Base-by-base conservation (phyloP, 2,329 filamentous ascomycete species). In the Aspergillus niger region DNA sequence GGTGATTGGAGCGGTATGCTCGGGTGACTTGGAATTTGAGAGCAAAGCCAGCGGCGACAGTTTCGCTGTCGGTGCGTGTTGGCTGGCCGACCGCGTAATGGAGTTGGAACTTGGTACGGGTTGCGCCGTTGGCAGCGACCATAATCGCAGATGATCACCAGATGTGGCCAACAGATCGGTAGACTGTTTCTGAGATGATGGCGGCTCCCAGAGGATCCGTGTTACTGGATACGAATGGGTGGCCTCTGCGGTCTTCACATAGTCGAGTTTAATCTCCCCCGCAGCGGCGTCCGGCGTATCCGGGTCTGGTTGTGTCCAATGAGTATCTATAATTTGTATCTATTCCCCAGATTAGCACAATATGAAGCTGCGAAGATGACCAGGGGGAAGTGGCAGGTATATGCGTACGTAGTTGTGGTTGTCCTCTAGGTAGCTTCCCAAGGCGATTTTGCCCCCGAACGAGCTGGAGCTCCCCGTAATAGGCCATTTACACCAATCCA, bases 401-500 rank as follows among this genome's bases (percentile, higher is more conserved):
- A 7, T 50, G 77, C 86, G 70, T 81, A 97, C 92, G 82, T 96
- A 99, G 75, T 99, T 99, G 80, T 99, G 95, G 5, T 93, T 94
- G 77, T 99, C 95, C 79, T 99, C 95, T 55, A 98, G 81, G 75
- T 98, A 98, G 80, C 95, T 99, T 61, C 94, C 95, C 41, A 99
- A 84, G 11, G 95, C 95, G 69, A 99, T 85, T 78, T 98, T 98
- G 41, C 95, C 95, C 3, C 91, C 92, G 63, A 91, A 89, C 67
- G 81, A 80, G 55, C 71, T 75, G 39, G 88, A 68, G 49, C 61
- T 70, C 79, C 88, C 70, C 43, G 92, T 87, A 2, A 94, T 88
- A 15, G 91, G 87, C 94, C 95, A 99, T 78, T 99, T 99, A 81
- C 95, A 99, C 95, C 95, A 99, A 79, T 99, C 95, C 70, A 96